These are phyloP conservation scores for Gracilariopsis chorda DNA, from an alignment of 23 red algal genomes.

Conservation along the genomic window DNA sequence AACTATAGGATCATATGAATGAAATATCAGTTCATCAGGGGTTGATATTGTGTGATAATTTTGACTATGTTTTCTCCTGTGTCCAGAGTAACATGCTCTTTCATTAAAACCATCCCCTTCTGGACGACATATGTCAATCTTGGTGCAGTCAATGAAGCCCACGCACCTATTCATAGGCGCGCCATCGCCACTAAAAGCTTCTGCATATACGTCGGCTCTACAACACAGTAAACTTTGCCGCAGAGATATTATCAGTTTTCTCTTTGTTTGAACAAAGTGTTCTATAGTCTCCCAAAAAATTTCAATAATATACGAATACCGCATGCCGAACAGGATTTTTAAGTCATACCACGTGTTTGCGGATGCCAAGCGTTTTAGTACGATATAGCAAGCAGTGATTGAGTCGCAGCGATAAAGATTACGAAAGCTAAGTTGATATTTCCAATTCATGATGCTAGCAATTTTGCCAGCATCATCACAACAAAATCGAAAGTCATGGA, in stretches of 20 bases:
- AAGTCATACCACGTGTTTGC: background rate
- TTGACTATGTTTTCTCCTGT: too few relatives aligned
- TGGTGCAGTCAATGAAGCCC: slow-evolving; percentile 53
- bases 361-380: slow-evolving; percentile 3
- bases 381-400: slow-evolving; percentile 10
- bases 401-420: slow-evolving; percentile 29
- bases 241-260: background rate
- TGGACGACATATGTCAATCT: background rate
- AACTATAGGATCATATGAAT: too few relatives aligned
- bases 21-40: too few relatives aligned
- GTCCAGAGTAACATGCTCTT: too few relatives aligned
- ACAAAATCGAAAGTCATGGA: background rate
- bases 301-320: slow-evolving; percentile 1
- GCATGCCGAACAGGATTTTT: background rate
- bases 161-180: slow-evolving; percentile 6
- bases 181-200: background rate
- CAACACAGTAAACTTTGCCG: background rate
- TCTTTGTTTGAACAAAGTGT: background rate
- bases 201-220: background rate
- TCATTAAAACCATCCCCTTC: too few relatives aligned
- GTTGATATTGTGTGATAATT: too few relatives aligned
- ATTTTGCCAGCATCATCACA: background rate
- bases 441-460: background rate
- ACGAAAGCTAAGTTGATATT: too few relatives aligned
- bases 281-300: slow-evolving; percentile 14